Percentiles rank a stretch among this genome's conserved stretches.
These are phyloP conservation scores for Ascochyta viciae-villosae DNA, from an alignment of 2,329 filamentous ascomycete genomes.

Conservation along the genomic window DNA sequence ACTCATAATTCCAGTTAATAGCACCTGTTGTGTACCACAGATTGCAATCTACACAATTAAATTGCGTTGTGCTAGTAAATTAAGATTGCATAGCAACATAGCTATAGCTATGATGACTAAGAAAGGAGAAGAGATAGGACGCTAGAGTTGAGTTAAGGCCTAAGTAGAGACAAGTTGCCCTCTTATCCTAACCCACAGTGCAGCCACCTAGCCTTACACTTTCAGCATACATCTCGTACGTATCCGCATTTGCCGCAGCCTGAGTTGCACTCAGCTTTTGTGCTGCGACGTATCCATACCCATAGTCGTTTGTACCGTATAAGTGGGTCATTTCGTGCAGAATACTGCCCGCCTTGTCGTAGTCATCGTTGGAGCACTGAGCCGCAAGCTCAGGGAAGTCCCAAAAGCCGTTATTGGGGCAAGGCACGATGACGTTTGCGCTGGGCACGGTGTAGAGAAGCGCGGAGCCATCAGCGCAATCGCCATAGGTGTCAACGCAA, in stretches of 20 bases:
- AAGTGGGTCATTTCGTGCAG: constrained; percentile 20
- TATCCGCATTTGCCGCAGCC: constrained; percentile 18
- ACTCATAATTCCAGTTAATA: no score
- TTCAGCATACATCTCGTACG: constrained; percentile 22
- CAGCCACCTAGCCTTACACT: constrained; percentile 18
- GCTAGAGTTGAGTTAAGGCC: no score
- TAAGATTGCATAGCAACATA: no score
- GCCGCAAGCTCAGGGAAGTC: constrained; percentile 11
- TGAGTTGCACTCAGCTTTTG: constrained; percentile 11
- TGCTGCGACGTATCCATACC: constrained; percentile 12
- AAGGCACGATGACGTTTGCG: constrained; percentile 16
- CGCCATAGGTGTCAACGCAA: constrained; percentile 20
- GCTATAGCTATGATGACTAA: no score
- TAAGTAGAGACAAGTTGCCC: no score
- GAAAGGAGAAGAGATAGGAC: no score
- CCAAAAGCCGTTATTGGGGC: constrained; percentile 20
- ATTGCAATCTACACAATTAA: no score
- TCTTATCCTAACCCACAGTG: constrained; percentile 10
- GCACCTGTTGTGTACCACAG: no score
- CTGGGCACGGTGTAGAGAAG: constrained; percentile 18
- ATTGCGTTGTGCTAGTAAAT: no score
- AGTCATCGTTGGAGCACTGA: constrained; percentile 16
- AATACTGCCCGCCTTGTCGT: constrained; percentile 16
- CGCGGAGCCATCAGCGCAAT: constrained; percentile 19
- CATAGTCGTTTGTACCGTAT: constrained; percentile 12